These are phyloP conservation scores for Rosa persica DNA, from an alignment of 306 rosid genomes.

Conservation along the genomic window DNA sequence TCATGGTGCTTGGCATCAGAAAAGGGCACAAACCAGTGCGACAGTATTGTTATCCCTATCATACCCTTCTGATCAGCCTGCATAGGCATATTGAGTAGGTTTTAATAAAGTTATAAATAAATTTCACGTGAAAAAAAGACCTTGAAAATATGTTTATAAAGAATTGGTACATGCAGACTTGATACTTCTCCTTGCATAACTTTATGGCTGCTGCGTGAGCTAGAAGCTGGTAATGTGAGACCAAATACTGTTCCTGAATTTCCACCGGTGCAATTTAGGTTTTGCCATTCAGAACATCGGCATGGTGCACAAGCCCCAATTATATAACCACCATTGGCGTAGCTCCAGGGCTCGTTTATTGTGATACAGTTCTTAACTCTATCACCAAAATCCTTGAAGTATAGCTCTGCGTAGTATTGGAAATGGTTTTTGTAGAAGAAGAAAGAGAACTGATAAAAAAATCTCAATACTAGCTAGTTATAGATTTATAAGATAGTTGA, in stretches of 20 bases:
- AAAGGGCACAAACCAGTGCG: slow-evolving; percentile 49
- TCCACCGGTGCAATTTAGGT: slow-evolving; percentile 60
- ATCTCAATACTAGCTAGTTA: no score
- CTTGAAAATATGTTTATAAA: background rate
- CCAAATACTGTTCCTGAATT: slow-evolving; percentile 58
- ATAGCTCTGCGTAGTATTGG: slow-evolving; percentile 54
- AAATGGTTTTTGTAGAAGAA: slow-evolving; percentile 36
- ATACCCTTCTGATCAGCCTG: slow-evolving; percentile 56
- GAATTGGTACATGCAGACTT: slow-evolving; percentile 28
- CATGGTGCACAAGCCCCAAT: slow-evolving; percentile 49
- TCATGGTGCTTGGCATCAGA: slow-evolving; percentile 22
- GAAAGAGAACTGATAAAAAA: background rate
- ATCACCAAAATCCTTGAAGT: slow-evolving; percentile 64
- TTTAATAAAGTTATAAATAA: background rate
- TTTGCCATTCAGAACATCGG: slow-evolving; percentile 58
- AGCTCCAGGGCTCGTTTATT: slow-evolving; percentile 56
- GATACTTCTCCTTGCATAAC: slow-evolving; percentile 52
- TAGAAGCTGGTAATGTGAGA: slow-evolving; percentile 53
- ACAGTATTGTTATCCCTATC: slow-evolving; percentile 54
- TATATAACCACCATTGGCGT: slow-evolving; percentile 42
- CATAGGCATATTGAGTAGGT: background rate
- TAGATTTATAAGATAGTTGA: background rate
- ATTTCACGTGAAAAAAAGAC: background rate
- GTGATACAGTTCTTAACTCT: slow-evolving; percentile 72
- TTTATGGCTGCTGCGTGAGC: slow-evolving; percentile 63